Evolutionary conservation across 2,329 filamentous ascomycete genomes (phyloP), one percentile per base, ranked within the genome.

Genomic region (Sphaerostilbella broomeana): DNA sequence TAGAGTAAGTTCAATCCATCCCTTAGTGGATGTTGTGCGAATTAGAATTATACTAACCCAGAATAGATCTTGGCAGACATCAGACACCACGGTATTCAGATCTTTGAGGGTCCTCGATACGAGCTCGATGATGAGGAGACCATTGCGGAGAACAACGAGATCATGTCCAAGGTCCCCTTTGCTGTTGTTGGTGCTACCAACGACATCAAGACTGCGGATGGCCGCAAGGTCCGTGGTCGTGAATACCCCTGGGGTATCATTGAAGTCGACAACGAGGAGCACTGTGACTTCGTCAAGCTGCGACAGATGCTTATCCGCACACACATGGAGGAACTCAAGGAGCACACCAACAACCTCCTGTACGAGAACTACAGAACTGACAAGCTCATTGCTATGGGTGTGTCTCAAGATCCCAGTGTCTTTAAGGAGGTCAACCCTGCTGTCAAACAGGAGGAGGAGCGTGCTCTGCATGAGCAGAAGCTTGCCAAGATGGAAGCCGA

Each of bases 391-490:
- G 82, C 84, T 55, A 97, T 98, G 90, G 92, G 92, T 64, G 90
- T 98, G 55, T 89, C 90, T 51, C 92, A 98, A 66, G 92, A 98
- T 70, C 89, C 89, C 54, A 95, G 86, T 63, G 92, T 98, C 55
- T 98, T 98, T 86, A 98, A 98, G 80, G 92, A 98, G 81, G 88
- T 98, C 76, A 98, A 98, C 79, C 92, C 92, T 48, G 90, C 92
- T 32, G 92, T 97, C 69, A 98, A 98, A 83, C 92, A 98, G 70
- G 92, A 98, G 67, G 92, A 98, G 72, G 92, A 98, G 75, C 87
- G 92, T 58, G 83, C 86, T 49, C 76, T 98, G 54, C 92, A 98
- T 77, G 92, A 98, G 72, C 89, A 95, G 77, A 98, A 98, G 77
- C 86, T 98, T 55, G 87, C 90, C 67, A 98, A 98, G 86, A 98